Conservation (phyloP, 768 basidiomycete genomes). For the Hypholoma fasciculare region DNA sequence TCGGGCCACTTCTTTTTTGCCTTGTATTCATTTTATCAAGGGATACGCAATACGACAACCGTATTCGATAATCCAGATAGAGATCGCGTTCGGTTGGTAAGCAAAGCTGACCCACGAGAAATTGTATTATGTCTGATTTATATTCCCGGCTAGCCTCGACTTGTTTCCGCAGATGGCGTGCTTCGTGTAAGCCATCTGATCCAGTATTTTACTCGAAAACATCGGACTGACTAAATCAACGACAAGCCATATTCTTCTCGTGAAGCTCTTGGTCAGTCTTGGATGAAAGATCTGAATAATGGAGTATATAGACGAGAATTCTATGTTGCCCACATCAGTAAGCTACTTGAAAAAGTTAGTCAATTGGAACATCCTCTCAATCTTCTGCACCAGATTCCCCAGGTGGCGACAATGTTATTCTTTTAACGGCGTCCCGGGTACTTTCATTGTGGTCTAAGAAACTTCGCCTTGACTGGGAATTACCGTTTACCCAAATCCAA, state of each 20-base stretch:
- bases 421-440: conserved; percentile 78
- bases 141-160: conserved; percentile 61
- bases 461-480: conserved; percentile 87
- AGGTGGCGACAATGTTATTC: conserved; percentile 76
- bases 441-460: conserved; percentile 85
- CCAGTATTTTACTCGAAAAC: background rate
- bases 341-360: conserved; percentile 20
- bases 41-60: conserved; percentile 97
- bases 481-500: conserved; percentile 83
- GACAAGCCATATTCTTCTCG: conserved; percentile 82
- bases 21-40: conserved; percentile 33
- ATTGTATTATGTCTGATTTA: background rate
- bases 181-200: conserved; percentile 59
- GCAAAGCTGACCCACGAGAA: conserved; percentile 21
- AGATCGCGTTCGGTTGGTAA: conserved; percentile 80
- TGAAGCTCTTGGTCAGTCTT: conserved; percentile 92
- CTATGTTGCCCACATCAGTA: conserved; percentile 93
- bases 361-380: background rate
- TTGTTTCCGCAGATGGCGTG: conserved; percentile 85
- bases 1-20: background rate
- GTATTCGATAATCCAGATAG: conserved; percentile 93
- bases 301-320: conserved; percentile 81
- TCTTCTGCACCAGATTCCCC: conserved; percentile 53
- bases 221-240: conserved; percentile 1
- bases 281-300: conserved; percentile 94